These are phyloP conservation scores for Yarrowia sp. DNA, from an alignment of 805 yeast species.

Conservation along the genomic window DNA sequence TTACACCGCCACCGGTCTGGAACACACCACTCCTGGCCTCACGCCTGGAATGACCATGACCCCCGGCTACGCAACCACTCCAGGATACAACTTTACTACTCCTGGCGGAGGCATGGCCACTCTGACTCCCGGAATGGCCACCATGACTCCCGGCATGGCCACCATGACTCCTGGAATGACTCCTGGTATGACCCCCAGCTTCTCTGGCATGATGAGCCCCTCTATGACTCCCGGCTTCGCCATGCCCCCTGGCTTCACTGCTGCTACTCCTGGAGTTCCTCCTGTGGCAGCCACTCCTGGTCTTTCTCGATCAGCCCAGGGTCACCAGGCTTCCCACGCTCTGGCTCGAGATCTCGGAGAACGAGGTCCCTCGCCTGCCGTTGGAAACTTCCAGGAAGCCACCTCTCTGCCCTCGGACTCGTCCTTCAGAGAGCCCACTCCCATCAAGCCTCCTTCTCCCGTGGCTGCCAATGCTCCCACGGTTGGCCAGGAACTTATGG, in stretches of 20 bases:
- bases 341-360: conserved; percentile 33
- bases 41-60: conserved; percentile 28
- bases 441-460: conserved; percentile 33
- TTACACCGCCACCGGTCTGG: conserved; percentile 32
- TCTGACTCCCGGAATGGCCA: conserved; percentile 5
- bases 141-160: conserved; percentile 13
- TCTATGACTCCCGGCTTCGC: conserved; percentile 13
- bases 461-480: conserved; percentile 17
- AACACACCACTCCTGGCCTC: conserved; percentile 27
- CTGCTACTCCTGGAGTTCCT: conserved; percentile 14
- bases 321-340: background rate
- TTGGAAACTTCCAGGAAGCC: conserved; percentile 16
- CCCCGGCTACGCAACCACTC: conserved; percentile 30
- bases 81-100: background rate
- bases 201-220: conserved; percentile 1
- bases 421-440: conserved; percentile 30
- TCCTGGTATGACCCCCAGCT: background rate
- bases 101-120: conserved; percentile 8
- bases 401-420: conserved; percentile 22
- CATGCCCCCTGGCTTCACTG: conserved; percentile 15
- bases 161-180: conserved; percentile 11
- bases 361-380: conserved; percentile 19
- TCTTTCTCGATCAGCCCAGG: conserved; percentile 20
- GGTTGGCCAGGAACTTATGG: conserved; percentile 31
- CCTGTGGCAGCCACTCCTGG: conserved; percentile 7